Conservation (phyloP, 2,329 filamentous ascomycete genomes). For the Parafenestella ontariensis region DNA sequence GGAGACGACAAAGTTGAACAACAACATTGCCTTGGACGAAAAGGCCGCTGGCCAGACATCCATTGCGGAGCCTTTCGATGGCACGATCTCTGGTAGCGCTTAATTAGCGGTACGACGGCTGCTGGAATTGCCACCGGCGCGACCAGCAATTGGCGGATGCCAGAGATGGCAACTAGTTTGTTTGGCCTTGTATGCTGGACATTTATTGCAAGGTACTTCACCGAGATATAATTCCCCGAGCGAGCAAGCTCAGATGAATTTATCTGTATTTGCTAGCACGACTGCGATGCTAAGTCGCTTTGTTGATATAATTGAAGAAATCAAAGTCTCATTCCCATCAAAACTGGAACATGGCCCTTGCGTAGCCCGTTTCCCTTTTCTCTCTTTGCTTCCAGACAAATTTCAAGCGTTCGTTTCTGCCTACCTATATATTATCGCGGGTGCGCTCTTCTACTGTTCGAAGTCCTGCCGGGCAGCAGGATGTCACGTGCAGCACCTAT, state of each 20-base stretch:
- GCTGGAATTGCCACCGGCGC: not conserved
- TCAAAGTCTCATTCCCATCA: not conserved
- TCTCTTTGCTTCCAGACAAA: no score
- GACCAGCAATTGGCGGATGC: not conserved
- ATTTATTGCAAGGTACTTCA: not conserved
- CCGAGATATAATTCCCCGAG: not conserved
- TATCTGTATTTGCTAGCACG: not conserved
- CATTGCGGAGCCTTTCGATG: constrained; percentile 38
- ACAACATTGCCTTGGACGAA: constrained; percentile 59
- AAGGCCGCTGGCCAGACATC: constrained; percentile 57
- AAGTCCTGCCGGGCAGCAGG: no score
- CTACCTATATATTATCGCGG: no score
- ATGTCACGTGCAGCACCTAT: no score
- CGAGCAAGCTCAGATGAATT: not conserved
- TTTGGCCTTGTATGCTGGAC: not conserved
- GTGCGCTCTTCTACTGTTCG: no score
- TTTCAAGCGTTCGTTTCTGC: no score
- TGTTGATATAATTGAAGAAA: not conserved
- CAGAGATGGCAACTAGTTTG: not conserved
- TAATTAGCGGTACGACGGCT: not conserved
- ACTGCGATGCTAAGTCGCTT: not conserved
- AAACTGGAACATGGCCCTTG: no score
- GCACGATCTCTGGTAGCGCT: constrained; percentile 32
- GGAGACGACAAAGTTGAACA: constrained; percentile 61
- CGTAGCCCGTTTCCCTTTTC: no score